These are phyloP conservation scores for Myriosclerotinia duriaeana DNA, from an alignment of 2,329 filamentous ascomycete genomes.

Conservation along the genomic window DNA sequence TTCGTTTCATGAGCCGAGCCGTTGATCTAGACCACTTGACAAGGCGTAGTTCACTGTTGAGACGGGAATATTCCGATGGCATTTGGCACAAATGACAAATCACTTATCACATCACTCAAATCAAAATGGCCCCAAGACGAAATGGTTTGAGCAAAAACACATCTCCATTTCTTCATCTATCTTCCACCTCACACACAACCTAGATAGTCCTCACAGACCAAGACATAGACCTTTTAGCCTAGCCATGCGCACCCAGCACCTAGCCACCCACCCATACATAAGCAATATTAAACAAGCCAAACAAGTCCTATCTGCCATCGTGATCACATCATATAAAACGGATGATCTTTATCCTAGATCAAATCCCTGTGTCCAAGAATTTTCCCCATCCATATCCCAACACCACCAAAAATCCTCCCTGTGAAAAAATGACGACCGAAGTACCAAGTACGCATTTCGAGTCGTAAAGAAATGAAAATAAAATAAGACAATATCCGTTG, in stretches of 20 bases:
- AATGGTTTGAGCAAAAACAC: neutral
- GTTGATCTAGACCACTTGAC: neutral
- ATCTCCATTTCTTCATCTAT: slow-evolving; percentile 1
- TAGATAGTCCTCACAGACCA: neutral
- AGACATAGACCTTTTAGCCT: neutral
- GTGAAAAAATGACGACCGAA: neutral
- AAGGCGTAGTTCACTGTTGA: neutral
- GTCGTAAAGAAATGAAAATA: neutral
- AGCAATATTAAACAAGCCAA: neutral
- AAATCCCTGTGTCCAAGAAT: neutral
- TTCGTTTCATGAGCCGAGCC: neutral
- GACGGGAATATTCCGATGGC: neutral
- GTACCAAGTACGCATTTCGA: neutral
- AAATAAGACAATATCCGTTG: slow-evolving; percentile 7
- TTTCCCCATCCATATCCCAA: slow-evolving; percentile 1
- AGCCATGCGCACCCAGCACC: neutral
- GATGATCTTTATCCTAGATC: neutral
- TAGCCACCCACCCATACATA: neutral
- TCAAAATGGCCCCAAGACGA: neutral
- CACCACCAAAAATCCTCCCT: neutral
- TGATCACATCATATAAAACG: slow-evolving; percentile 13
- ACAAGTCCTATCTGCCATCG: neutral
- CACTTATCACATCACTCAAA: too few species aligned
- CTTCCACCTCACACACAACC: neutral
- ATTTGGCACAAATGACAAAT: neutral